Evolutionary conservation across 176 grass and related monocot genomes (phyloP), one percentile per base, ranked within the genome.

Genomic region (Paspalum vaginatum): DNA sequence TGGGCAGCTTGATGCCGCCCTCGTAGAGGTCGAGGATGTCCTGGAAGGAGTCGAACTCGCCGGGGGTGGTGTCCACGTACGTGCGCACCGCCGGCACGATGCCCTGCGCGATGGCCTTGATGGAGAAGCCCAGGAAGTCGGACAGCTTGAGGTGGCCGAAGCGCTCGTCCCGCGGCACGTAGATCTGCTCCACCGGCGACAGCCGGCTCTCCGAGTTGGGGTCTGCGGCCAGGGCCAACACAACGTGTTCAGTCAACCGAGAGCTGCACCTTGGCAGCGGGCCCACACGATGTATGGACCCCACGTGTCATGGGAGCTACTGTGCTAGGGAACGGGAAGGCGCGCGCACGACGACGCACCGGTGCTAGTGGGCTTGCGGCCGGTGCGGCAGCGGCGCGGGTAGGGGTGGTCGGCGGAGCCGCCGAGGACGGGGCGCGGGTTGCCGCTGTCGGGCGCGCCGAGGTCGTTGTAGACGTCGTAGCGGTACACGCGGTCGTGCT

Each of bases 381-480:
- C 74, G 27, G 91, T 94, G 32, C 73, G 84, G 40, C 91, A 80
- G 1, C 88, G 79, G 27, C 88, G 85, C 5, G 85, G 91, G 68
- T 94, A 94, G 5, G 88, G 88, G 68, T 91, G 47, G 4, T 87
- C 81, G 4, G 22, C 5, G 8, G 75, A 74, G 16, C 90, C 93
- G 40, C 90, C 93, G 13, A 97, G 90, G 47, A 97, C 11, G 3
- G 85, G 88, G 46, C 90, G 93, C 4, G 71, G 81, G 78, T 83
- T 46, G 66, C 26, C 43, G 15, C 4, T 7, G 54, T 90, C 82
- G 4, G 77, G 88, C 22, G 84, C 76, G 73, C 90, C 93, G n/a
- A 97, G 93, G 77, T 97, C 90, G 45, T 93, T 97, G 73, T 97
- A 97, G 68, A 83, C 55, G 39, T 75, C 93, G 53, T 97, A 97